Evolutionary conservation across 306 rosid species (phyloP).

Genomic region (Quercus ilex): DNA sequence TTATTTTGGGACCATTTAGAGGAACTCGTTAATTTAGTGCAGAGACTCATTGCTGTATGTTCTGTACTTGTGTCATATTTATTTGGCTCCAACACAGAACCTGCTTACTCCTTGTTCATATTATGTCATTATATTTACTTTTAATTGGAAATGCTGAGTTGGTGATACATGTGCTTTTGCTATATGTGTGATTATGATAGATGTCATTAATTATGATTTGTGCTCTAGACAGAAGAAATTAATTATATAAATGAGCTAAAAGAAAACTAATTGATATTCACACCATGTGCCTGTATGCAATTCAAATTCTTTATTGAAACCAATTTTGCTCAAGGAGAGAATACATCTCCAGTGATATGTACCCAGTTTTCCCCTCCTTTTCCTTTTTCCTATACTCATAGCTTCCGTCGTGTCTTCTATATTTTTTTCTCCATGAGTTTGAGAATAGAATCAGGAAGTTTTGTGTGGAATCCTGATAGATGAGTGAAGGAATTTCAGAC

Average conservation of each 20-base stretch:
- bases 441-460: not conserved
- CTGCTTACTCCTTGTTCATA: not conserved
- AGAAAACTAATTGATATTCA: not conserved
- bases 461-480: not conserved
- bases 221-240: not conserved
- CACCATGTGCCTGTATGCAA: not conserved
- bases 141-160: not conserved
- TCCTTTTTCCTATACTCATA: not conserved
- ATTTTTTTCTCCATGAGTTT: not conserved
- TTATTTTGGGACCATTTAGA: constrained; percentile 71
- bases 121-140: not conserved
- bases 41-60: constrained; percentile 77
- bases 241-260: not conserved
- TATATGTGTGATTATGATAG: not conserved
- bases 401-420: not conserved
- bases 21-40: constrained; percentile 52
- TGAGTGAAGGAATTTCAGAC: not conserved
- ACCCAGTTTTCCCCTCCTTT: not conserved
- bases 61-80: not conserved
- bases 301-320: not conserved
- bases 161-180: not conserved
- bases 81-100: constrained; percentile 8
- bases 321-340: not conserved
- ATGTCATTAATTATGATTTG: not conserved
- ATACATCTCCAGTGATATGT: not conserved